Percentiles rank a stretch among this genome's conserved stretches.
Conservation (phyloP, 2,329 filamentous ascomycete species). For the Pestalotiopsis sp. region DNA sequence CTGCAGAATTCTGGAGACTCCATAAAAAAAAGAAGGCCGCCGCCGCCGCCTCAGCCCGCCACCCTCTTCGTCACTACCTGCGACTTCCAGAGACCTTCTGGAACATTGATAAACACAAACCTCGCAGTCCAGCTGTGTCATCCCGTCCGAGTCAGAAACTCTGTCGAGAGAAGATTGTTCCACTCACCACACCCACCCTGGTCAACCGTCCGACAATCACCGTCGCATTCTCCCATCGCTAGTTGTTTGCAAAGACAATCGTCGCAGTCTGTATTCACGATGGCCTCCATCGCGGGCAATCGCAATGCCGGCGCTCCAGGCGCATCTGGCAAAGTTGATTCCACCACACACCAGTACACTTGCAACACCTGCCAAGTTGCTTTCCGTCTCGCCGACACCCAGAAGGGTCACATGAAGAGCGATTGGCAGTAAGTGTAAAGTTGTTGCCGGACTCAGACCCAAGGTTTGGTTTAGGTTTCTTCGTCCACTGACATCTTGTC, state of each 20-base stretch:
- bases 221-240: not conserved
- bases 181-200: not conserved
- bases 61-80: not conserved
- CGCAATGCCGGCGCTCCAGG: slow-evolving; percentile 24
- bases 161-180: not conserved
- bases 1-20: not conserved
- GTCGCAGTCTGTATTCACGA: slow-evolving; percentile 29
- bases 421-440: slow-evolving; percentile 89
- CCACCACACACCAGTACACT: slow-evolving; percentile 79
- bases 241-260: not conserved
- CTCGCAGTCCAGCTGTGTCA: not conserved
- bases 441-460: not conserved
- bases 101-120: not conserved
- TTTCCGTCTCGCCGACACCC: slow-evolving; percentile 90
- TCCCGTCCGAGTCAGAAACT: not conserved
- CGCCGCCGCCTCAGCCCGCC: not conserved
- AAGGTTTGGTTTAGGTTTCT: slow-evolving; percentile 1
- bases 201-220: not conserved
- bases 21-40: slow-evolving; percentile 5
- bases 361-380: slow-evolving; percentile 99
- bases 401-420: slow-evolving; percentile 94
- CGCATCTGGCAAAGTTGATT: slow-evolving; percentile 29
- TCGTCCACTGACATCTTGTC: slow-evolving; percentile 4
- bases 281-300: slow-evolving; percentile 52
- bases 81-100: slow-evolving; percentile 1